phyloP scores from a whole-genome alignment of 495 filamentous ascomycete species.

The Podospora appendiculata region DNA sequence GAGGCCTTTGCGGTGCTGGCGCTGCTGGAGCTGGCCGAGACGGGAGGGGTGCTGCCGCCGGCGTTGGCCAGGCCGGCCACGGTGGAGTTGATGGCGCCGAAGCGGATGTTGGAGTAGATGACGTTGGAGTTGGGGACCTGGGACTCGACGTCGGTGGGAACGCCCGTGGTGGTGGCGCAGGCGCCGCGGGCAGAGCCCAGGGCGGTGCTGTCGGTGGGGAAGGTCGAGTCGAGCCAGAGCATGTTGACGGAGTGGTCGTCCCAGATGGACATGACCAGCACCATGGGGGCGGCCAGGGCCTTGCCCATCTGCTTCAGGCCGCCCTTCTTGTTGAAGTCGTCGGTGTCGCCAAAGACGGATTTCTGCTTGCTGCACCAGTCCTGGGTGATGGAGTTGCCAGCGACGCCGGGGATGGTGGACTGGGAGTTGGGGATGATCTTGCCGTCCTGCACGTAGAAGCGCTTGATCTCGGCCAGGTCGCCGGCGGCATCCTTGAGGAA shows the following conservation, averaged over 20 bases:
- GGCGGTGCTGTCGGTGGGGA: slow-evolving; percentile 48
- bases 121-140: slow-evolving; percentile 45
- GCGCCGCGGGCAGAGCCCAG: slow-evolving; percentile 60
- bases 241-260: slow-evolving; percentile 72
- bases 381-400: slow-evolving; percentile 51
- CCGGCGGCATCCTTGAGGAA: slow-evolving; percentile 47
- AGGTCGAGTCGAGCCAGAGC: slow-evolving; percentile 78
- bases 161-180: slow-evolving; percentile 55
- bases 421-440: slow-evolving; percentile 52
- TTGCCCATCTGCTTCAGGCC: slow-evolving; percentile 51
- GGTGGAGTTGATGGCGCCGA: slow-evolving; percentile 61
- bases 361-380: slow-evolving; percentile 56
- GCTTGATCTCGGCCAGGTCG: slow-evolving; percentile 54
- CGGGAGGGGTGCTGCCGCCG: slow-evolving; percentile 3
- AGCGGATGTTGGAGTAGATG: slow-evolving; percentile 59
- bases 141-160: slow-evolving; percentile 51
- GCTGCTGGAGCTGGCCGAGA: slow-evolving; percentile 8
- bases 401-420: slow-evolving; percentile 40
- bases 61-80: slow-evolving; percentile 26
- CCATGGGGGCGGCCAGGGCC: slow-evolving; percentile 53
- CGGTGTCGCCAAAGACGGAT: slow-evolving; percentile 50
- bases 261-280: slow-evolving; percentile 74
- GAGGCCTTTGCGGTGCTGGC: slow-evolving; percentile 3
- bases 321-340: slow-evolving; percentile 53
- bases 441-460: slow-evolving; percentile 66